phyloP scores from a whole-genome alignment of 441 rosid genomes.

The Eugenia klotzschiana region DNA sequence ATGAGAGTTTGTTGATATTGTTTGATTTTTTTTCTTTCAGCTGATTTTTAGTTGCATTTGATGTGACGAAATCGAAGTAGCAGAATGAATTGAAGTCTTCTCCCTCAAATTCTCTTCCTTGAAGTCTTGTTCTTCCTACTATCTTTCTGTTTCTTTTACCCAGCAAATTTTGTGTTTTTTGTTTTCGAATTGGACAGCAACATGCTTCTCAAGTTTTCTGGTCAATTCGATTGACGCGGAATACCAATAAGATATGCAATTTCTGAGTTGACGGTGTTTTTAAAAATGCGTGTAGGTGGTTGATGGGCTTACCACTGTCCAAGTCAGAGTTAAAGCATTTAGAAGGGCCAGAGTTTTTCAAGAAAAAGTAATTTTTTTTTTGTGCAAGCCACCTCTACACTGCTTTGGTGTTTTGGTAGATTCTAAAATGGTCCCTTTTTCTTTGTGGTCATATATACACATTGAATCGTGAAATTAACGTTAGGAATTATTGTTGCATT shows the following conservation, averaged over 20 bases:
- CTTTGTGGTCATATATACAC: background rate
- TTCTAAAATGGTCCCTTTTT: background rate
- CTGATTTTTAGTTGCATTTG: background rate
- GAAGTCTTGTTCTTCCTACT: background rate
- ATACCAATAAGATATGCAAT: background rate
- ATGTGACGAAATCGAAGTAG: background rate
- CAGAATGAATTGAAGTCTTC: background rate
- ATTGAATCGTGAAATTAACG: background rate
- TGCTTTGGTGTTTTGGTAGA: background rate
- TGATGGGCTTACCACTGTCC: slow-evolving; percentile 39
- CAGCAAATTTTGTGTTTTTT: background rate
- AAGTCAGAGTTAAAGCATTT: slow-evolving; percentile 13
- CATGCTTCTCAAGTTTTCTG: background rate
- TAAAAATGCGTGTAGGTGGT: slow-evolving; percentile 41
- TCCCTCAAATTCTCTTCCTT: background rate
- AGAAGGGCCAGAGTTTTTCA: slow-evolving; percentile 16
- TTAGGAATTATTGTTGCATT: background rate
- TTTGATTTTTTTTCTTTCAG: background rate
- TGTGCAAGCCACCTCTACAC: background rate
- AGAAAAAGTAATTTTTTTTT: background rate
- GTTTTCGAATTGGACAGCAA: background rate
- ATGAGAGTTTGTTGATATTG: background rate
- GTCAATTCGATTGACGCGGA: background rate
- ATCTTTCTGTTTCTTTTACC: background rate
- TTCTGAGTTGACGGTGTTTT: background rate